Conservation (phyloP, 257 asterid species). For the Petunia secreta region DNA sequence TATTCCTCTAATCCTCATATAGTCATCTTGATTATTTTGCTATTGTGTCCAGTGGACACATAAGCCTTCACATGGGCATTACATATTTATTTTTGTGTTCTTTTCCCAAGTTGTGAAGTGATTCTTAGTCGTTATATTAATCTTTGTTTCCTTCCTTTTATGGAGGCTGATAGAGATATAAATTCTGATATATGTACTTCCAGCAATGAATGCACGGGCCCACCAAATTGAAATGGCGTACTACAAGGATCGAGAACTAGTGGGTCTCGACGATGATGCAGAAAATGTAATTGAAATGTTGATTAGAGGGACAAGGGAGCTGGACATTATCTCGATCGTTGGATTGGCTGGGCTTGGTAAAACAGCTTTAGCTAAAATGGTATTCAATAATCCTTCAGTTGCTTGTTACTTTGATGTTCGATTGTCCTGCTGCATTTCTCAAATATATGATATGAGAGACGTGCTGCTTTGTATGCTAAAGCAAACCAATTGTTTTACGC, state of each 20-base stretch:
- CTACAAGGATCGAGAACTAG: not conserved
- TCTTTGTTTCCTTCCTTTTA: not conserved
- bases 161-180: not conserved
- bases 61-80: no score
- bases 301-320: accelerated
- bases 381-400: not conserved
- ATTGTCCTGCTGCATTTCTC: slow-evolving; percentile 30
- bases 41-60: no score
- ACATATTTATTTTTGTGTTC: not conserved
- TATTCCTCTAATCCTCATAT: no score
- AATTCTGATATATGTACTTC: not conserved
- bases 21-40: no score
- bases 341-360: slow-evolving; percentile 36
- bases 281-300: not conserved
- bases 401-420: not conserved
- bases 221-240: not conserved
- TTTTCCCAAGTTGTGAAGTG: not conserved
- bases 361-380: slow-evolving; percentile 28
- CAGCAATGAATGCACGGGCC: not conserved
- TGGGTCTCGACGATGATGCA: slow-evolving; percentile 17
- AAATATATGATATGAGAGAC: not conserved
- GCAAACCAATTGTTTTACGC: not conserved
- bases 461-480: slow-evolving; percentile 27
- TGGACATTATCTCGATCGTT: slow-evolving; percentile 19
- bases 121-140: not conserved